phyloP scores from a whole-genome alignment of 2,329 filamentous ascomycete species.

The Sphaerulina populicola region DNA sequence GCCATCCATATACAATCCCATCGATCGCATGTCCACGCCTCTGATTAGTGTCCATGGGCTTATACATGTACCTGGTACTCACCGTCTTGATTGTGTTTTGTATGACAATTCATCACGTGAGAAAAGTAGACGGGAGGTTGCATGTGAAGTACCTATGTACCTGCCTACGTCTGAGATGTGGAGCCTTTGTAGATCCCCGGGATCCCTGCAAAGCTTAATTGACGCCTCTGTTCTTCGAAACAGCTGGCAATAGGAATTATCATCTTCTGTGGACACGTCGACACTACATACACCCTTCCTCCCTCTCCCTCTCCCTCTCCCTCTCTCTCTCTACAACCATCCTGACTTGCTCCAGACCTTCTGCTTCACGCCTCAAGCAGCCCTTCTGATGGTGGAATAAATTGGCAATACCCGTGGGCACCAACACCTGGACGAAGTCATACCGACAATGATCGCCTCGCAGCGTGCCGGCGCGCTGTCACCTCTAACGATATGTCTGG shows the following conservation, averaged over 20 bases:
- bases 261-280: conserved; percentile 8
- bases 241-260: background rate
- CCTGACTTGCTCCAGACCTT: background rate
- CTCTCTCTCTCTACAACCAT: background rate
- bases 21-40: background rate
- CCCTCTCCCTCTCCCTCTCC: background rate
- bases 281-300: too few relatives aligned
- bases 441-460: conserved; percentile 21
- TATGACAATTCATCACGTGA: too few relatives aligned
- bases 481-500: conserved; percentile 17
- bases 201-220: background rate
- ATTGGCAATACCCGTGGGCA: background rate
- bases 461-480: conserved; percentile 23
- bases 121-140: too few relatives aligned
- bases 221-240: background rate
- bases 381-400: conserved; percentile 1
- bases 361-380: background rate
- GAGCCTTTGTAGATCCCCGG: background rate
- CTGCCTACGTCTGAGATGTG: too few relatives aligned
- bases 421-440: background rate
- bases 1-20: too few relatives aligned
- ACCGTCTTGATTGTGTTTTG: too few relatives aligned
- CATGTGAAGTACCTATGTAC: too few relatives aligned
- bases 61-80: background rate
- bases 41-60: too few relatives aligned